These are phyloP conservation scores for Centrapalus pauciflorus DNA, from an alignment of 129 eudicot genomes.

Conservation along the genomic window DNA sequence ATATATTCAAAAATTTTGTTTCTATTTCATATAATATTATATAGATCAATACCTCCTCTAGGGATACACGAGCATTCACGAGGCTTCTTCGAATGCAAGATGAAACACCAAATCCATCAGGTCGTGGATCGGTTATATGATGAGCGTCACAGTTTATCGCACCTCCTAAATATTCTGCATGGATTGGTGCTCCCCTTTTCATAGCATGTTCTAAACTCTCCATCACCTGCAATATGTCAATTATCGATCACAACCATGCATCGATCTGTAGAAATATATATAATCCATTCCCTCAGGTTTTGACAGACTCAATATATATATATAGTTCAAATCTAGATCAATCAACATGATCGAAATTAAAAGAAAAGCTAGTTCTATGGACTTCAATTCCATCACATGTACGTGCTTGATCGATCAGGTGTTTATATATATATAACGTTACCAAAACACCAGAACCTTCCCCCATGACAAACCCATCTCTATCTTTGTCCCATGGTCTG, in stretches of 20 bases:
- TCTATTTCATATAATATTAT: not conserved
- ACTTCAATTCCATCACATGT: no score
- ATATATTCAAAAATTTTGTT: not conserved
- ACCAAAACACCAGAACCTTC: no score
- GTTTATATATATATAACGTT: no score
- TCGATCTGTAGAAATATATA: no score
- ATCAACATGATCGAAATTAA: not conserved
- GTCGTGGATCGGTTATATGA: no score
- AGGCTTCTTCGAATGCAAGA: slow-evolving; percentile 57
- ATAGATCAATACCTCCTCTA: slow-evolving; percentile 49
- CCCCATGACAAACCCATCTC: slow-evolving; percentile 27
- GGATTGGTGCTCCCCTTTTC: no score
- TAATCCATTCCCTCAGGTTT: no score
- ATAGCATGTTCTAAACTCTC: not conserved
- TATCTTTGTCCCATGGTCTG: slow-evolving; percentile 29
- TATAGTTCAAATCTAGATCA: not conserved
- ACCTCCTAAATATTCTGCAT: no score
- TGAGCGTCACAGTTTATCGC: no score
- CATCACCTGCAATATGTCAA: not conserved
- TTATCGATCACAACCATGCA: not conserved
- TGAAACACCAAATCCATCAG: slow-evolving; percentile 33
- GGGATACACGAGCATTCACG: slow-evolving; percentile 64
- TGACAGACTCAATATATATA: no score
- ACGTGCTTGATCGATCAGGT: no score
- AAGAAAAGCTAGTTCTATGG: no score